Evolutionary conservation across 306 rosid species (phyloP), one percentile per base, ranked within the genome.

Genomic region (Medicago arabica): DNA sequence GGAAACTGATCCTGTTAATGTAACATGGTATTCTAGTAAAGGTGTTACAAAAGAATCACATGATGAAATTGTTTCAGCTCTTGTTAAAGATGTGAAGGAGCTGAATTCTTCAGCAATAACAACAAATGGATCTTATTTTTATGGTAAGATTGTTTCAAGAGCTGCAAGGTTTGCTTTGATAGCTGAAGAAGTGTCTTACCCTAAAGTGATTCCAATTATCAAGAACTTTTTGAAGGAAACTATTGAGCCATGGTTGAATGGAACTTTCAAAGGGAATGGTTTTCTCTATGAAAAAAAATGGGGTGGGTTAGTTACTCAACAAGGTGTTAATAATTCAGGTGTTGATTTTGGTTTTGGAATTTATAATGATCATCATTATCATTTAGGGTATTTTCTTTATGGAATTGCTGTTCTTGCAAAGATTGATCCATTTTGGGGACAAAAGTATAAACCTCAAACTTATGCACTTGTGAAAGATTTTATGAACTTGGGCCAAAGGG

Each of bases 101-200:
- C 80, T 93, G 13, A 81, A 78, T 70, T 39, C 86, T 1, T 50
- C 88, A 0, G 25, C 82, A 1, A 78, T 88, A 19, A 14, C 70
- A 2, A 91, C 91, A 13, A 83, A 8, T 3, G 83, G 91, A 1
- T 89, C 92, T 12, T 89, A 93, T 65, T 91, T 89, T 69, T 88
- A 84, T 67, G 98, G 96, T 34, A 93, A 93, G 69, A 75, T 67
- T 62, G 77, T 93, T 68, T 93, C 86, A 0, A 84, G 98, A 19
- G 98, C 96, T 4, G 98, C 98, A 0, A 88, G 98, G 83, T 61
- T 93, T 72, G 98, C 93, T 10, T 60, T 93, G 80, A 91, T 93
- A 72, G 98, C 98, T 5, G 96, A 93, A 81, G 97, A 93, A 77
- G 89, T 89, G 43, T 77, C 69, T 57, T 84, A 57, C 74, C 74